phyloP scores from a whole-genome alignment of 306 rosid genomes.

The Boehmeria nivea region DNA sequence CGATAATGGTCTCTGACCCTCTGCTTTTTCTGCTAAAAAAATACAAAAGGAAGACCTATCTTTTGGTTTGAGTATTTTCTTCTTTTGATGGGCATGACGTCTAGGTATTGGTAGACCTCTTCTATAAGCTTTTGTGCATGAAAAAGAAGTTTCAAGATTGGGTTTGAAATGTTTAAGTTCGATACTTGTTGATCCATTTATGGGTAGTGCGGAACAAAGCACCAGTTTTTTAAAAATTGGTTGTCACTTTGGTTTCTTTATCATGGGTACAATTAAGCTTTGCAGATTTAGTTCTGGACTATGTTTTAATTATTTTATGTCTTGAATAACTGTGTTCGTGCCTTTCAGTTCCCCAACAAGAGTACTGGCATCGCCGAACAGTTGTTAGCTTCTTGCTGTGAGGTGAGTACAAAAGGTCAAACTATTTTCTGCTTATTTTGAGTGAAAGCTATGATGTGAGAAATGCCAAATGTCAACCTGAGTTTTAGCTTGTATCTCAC shows the following conservation, averaged over 20 bases:
- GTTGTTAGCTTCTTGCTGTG: slow-evolving; percentile 70
- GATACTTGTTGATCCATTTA: too few relatives aligned
- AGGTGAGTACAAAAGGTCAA: slow-evolving; percentile 44
- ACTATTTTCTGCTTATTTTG: not conserved
- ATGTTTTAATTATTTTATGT: not conserved
- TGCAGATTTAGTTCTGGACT: not conserved
- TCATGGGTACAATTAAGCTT: not conserved
- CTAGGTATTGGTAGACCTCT: too few relatives aligned
- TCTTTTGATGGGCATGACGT: not conserved
- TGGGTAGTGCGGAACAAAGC: too few relatives aligned
- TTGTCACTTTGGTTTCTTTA: too few relatives aligned
- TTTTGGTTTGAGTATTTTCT: not conserved
- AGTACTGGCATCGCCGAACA: slow-evolving; percentile 61
- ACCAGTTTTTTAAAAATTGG: too few relatives aligned
- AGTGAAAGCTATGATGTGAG: slow-evolving; percentile 3
- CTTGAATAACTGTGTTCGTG: slow-evolving; percentile 3
- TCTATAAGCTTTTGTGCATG: too few relatives aligned
- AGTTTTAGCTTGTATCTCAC: too few relatives aligned
- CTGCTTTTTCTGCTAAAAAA: too few relatives aligned
- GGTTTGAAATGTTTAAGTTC: too few relatives aligned
- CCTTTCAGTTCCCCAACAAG: slow-evolving; percentile 58
- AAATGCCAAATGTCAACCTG: not conserved
- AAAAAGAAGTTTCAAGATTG: too few relatives aligned
- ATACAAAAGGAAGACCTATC: too few relatives aligned
- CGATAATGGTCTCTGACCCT: too few relatives aligned